Evolutionary conservation across 768 basidiomycete genomes (phyloP), one percentile per base, ranked within the genome.

Genomic region (Pleurotus sapidus): DNA sequence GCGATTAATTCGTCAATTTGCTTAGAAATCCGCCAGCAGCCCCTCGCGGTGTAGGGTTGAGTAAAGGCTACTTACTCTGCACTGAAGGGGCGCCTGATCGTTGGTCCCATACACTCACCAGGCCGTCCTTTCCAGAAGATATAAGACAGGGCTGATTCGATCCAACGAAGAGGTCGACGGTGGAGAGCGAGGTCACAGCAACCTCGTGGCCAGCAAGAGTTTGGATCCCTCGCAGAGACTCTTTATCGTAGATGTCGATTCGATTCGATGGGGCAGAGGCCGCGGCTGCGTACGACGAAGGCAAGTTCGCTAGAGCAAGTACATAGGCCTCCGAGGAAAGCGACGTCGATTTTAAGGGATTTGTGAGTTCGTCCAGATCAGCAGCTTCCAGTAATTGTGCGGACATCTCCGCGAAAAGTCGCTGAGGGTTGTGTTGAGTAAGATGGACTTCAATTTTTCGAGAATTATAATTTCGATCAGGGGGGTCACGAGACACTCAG

Each of bases 41-140:
- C 64, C 65, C 63, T 73, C 77, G 67, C 79, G 76, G 70, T 60
- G 74, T 75, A 66, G 71, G 75, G 67, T 58, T 65, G 58, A 53
- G 50, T 57, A 49, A 45, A 59, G 51, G 58, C 27, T 17, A 25
- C 18, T 15, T 45, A 27, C 20, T 14, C 49, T 77, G 72, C 5
- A 48, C 27, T 24, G 56, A 46, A 47, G 49, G 49, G 18, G 79
- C 66, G 56, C 71, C 72, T 30, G 81, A 74, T 57, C 91, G 81
- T 55, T 83, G 81, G 67, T 93, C 91, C 91, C 91, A 93, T 27
- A 84, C 77, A 58, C 81, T 83, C 55, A 93, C 81, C 53, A 77
- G 75, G 1, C 89, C 89, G 61, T 92, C 89, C 61, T 79, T 83
- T 1, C 91, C 88, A 9, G 83, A 84, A 1, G 88, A 86, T 15